Evolutionary conservation across 2,329 filamentous ascomycete species (phyloP).

Genomic region (Phaeosphaeriaceae sp.): DNA sequence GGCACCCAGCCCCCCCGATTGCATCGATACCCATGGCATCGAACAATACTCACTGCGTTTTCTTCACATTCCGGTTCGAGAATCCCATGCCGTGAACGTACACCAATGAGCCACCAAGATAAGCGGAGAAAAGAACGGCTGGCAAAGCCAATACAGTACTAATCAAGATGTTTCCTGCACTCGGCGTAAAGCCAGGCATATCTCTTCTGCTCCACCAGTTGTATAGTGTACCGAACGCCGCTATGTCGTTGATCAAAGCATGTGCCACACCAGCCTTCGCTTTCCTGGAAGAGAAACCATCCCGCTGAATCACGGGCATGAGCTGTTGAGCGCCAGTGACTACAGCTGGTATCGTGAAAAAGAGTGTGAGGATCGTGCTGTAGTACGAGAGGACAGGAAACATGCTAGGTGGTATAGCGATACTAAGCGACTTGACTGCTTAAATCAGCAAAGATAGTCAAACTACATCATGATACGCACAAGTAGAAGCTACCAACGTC

Average conservation of each 20-base stretch:
- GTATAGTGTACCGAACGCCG: constrained; percentile 47
- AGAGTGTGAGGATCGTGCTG: constrained; percentile 50
- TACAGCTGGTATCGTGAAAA: constrained; percentile 41
- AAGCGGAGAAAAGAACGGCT: constrained; percentile 49
- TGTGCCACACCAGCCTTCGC: constrained; percentile 52
- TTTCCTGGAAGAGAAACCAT: constrained; percentile 52
- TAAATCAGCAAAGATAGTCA: not conserved
- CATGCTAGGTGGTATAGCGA: constrained; percentile 34
- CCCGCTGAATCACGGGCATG: constrained; percentile 50
- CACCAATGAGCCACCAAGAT: constrained; percentile 52
- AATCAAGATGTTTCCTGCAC: constrained; percentile 44
- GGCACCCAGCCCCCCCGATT: too few relatives aligned
- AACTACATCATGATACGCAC: constrained; percentile 11
- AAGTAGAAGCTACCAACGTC: constrained; percentile 38
- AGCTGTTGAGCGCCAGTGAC: constrained; percentile 46
- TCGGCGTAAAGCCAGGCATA: constrained; percentile 44
- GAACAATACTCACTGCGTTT: constrained; percentile 41
- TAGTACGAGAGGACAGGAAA: constrained; percentile 53
- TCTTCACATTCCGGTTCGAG: constrained; percentile 34
- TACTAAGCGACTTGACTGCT: constrained; percentile 36
- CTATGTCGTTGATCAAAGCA: constrained; percentile 52
- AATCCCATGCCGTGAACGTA: constrained; percentile 57
- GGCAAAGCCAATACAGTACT: constrained; percentile 45
- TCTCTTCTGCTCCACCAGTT: constrained; percentile 53
- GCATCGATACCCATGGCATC: too few relatives aligned